Base-by-base conservation (phyloP, 2,329 filamentous ascomycete species). In the Phaeoacremonium minimum region DNA sequence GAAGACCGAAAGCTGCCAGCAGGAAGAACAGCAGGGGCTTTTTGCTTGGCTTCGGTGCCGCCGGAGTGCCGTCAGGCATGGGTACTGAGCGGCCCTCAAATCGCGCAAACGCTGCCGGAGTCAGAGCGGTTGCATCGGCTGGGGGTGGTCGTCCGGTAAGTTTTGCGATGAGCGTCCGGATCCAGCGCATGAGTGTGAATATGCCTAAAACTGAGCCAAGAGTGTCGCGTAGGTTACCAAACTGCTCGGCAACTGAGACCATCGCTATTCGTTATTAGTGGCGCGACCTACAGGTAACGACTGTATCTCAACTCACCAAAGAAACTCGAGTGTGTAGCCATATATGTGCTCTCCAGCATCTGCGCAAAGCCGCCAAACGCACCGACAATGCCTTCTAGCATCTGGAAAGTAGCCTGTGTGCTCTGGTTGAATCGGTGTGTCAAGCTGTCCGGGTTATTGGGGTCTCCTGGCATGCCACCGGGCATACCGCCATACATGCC, bases 301-400 rank as follows among this genome's bases (percentile, higher is more conserved):
- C 9, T 18, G 16, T 32, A 9, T 28, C 19, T n/a, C 35, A 12
- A 64, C 84, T 53, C 76, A 95, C 89, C 90, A 55, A 97, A 98
- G 64, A 98, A 98, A 36, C 88, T 95, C 6, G 90, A 96, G 63
- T 98, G 93, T 1, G 93, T 98, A 18, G 94, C 93, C 94, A 98
- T 98, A 54, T 96, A 98, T 9, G 93, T 97, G 69, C 93, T 97
- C 66, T 98, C 93, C 18, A 98, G 75, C 93, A 98, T 98, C 69
- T 98, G 93, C 11, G 94, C 88, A 57, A 98, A 97, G 1, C 94
- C 93, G 15, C 90, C 90, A 69, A 98, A 98, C 3, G 93, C 90
- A 16, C 88, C 87, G 12, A 98, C 93, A 40, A 98, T 86, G 50
- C 90, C 93, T 67, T 98, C 93, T 35, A 98, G 88, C 75, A 98